Conservation (phyloP, 495 filamentous ascomycete species). For the Xeromyces bisporus region DNA sequence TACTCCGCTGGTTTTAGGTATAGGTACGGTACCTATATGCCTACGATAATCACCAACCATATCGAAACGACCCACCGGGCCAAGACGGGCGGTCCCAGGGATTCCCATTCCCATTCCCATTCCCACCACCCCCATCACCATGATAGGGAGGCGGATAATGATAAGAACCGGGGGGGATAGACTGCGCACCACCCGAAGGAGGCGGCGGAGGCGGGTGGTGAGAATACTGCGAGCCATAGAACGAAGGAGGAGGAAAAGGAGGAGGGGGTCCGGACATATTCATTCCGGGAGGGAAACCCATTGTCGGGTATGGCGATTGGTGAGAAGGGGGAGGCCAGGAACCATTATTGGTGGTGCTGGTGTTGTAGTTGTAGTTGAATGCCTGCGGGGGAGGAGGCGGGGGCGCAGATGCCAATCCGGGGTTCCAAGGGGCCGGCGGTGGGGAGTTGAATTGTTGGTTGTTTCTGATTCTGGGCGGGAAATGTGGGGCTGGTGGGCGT, state of each 20-base stretch:
- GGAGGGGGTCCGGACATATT: conserved; percentile 13
- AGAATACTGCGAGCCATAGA: conserved; percentile 3
- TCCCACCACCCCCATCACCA: conserved; percentile 4
- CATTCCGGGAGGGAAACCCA: conserved; percentile 4
- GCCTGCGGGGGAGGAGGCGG: conserved; percentile 6
- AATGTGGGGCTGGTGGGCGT: conserved; percentile 10
- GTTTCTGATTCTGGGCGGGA: conserved; percentile 6
- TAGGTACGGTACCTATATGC: too few relatives aligned
- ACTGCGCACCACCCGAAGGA: conserved; percentile 12
- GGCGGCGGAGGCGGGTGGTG: conserved; percentile 3
- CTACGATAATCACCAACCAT: too few relatives aligned
- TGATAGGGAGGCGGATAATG: conserved; percentile 23
- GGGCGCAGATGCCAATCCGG: background rate
- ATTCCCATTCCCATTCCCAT: too few relatives aligned
- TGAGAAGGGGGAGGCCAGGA: conserved; percentile 16
- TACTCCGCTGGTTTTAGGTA: too few relatives aligned
- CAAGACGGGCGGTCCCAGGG: too few relatives aligned
- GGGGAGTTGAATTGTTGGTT: conserved; percentile 13
- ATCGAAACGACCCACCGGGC: too few relatives aligned
- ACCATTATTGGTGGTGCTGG: conserved; percentile 11
- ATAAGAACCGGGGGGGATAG: conserved; percentile 21
- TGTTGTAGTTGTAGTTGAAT: conserved; percentile 6
- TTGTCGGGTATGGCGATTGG: conserved; percentile 4
- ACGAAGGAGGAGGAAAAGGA: conserved; percentile 1
- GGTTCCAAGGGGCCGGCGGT: too few relatives aligned